A percentile compares a stretch with the other conserved stretches of the same genome.
phyloP scores from a whole-genome alignment of 805 yeast species.

The Candida piceae region DNA sequence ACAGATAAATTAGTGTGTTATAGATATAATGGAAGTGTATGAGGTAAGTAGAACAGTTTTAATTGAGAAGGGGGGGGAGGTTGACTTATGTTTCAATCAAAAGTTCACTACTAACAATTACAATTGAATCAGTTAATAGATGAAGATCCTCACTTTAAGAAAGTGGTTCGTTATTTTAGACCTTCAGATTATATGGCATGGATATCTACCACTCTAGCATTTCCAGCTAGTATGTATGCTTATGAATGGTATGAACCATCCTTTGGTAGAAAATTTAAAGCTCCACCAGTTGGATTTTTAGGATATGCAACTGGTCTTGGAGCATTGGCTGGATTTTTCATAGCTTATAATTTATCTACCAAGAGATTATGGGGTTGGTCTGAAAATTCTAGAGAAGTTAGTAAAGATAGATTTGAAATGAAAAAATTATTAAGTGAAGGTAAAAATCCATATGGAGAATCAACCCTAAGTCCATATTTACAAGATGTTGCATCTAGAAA shows the following conservation, averaged over 20 bases:
- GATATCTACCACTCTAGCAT: constrained; percentile 43
- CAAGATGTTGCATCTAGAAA: constrained; percentile 74
- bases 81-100: too few relatives aligned
- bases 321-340: constrained; percentile 63
- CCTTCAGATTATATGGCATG: constrained; percentile 54
- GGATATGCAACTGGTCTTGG: constrained; percentile 64
- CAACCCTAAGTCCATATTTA: constrained; percentile 60
- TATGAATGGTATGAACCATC: constrained; percentile 46
- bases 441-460: constrained; percentile 58
- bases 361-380: constrained; percentile 73
- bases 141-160: constrained; percentile 68
- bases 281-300: constrained; percentile 49
- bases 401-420: constrained; percentile 67
- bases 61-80: too few relatives aligned
- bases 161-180: constrained; percentile 72
- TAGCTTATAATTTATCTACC: constrained; percentile 63
- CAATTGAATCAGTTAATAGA: constrained; percentile 46
- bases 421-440: constrained; percentile 62
- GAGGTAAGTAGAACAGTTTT: too few relatives aligned
- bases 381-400: constrained; percentile 69
- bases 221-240: constrained; percentile 41
- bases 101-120: too few relatives aligned
- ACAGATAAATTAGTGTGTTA: too few relatives aligned
- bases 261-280: constrained; percentile 39
- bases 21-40: too few relatives aligned